Evolutionary conservation across 2,329 filamentous ascomycete species (phyloP), one percentile per base, ranked within the genome.

Genomic region (Colletotrichum tabaci): DNA sequence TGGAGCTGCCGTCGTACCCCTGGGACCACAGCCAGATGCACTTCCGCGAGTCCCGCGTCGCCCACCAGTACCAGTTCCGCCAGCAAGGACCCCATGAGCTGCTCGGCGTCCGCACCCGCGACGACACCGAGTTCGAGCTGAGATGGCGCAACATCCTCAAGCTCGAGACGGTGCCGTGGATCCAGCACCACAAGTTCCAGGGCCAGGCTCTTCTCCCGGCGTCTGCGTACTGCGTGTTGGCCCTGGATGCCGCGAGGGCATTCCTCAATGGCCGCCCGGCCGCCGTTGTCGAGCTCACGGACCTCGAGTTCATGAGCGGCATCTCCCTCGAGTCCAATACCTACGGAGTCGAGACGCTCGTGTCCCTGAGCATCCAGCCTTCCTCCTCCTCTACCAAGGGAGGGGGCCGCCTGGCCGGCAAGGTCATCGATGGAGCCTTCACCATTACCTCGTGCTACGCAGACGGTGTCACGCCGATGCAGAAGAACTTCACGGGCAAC

Each of bases 201-300:
- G 76, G 77, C 3, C 76, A 84, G 50, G 77, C 81, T 16, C 77
- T 88, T 9, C 85, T 86, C 61, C 86, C 87, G 0, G 82, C 76
- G 1, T 81, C 85, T 0, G 84, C 79, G 0, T 87, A 85, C 74
- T 64, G 86, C 1, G 77, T 79, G 18, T 84, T 86, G 76, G 83
- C 82, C 0, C 76, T 84, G 0, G 85, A 87, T 67, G 85, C 85
- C 3, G 81, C 82, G 1, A 77, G 74, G 3, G 74, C 71, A 1
- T 73, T 80, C 1, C 50, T 81, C 7, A 74, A 71, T 0, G 77
- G 75, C 1, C 77, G 77, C 0, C 16, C 57, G 0, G 79, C 78
- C 0, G 75, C 77, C 0, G 21, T 80, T 0, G 65, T 82, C 6
- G 80, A 82, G 73, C 71, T 83, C 2, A 74, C 76, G 5, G 74